A percentile compares a stretch with the other conserved stretches of the same genome.
These are phyloP conservation scores for Pythium graminicola DNA, from an alignment of 352 stramenopile genomes.

Conservation along the genomic window DNA sequence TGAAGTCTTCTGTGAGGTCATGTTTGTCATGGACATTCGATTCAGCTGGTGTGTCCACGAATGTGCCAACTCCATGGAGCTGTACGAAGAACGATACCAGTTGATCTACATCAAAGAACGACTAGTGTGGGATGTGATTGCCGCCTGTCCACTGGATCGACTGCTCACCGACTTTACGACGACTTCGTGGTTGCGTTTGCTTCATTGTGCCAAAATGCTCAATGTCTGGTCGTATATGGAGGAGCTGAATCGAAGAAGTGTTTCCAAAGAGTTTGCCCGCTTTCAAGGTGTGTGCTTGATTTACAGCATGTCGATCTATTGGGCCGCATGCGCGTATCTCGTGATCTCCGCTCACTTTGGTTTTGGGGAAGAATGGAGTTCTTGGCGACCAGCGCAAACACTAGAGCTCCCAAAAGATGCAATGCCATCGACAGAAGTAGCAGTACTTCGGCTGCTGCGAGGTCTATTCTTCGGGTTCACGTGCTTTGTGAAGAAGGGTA, in stretches of 20 bases:
- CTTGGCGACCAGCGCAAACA: conserved; percentile 32
- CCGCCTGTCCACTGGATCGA: conserved; percentile 42
- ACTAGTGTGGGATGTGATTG: conserved; percentile 34
- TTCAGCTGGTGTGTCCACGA: conserved; percentile 41
- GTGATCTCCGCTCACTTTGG: conserved; percentile 43
- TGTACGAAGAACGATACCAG: conserved; percentile 47
- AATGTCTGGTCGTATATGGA: conserved; percentile 53
- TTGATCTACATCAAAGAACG: conserved; percentile 40
- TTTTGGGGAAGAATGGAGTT: conserved; percentile 39
- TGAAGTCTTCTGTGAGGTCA: conserved; percentile 37
- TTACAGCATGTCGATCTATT: conserved; percentile 60
- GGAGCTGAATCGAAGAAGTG: conserved; percentile 53
- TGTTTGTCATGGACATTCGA: conserved; percentile 57
- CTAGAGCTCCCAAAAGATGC: conserved; percentile 22
- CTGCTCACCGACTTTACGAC: conserved; percentile 28
- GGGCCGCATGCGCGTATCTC: conserved; percentile 50
- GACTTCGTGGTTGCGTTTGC: conserved; percentile 36
- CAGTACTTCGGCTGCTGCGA: conserved; percentile 37
- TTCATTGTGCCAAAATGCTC: conserved; percentile 39
- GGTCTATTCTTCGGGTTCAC: conserved; percentile 52
- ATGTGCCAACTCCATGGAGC: conserved; percentile 37
- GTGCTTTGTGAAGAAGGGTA: conserved; percentile 60
- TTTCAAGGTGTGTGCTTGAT: conserved; percentile 35
- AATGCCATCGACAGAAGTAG: conserved; percentile 25
- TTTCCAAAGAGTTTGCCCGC: conserved; percentile 58